phyloP scores from a whole-genome alignment of 805 yeast genomes.

The Yarrowia hollandica region DNA sequence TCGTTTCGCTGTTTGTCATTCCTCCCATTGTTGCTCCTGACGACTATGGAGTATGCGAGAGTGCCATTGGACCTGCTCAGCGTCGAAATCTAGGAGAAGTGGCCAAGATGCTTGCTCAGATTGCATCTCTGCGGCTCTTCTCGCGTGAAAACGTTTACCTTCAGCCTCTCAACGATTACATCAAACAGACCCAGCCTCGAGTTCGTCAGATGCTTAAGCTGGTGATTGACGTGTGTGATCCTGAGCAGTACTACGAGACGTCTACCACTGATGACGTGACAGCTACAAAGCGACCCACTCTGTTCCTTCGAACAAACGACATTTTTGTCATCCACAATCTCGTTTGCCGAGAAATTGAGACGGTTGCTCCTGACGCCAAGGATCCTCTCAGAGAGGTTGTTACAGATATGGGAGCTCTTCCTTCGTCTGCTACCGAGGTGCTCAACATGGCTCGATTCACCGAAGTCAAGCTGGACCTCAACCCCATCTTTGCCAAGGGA shows the following conservation, averaged over 20 bases:
- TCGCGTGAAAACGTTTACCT: constrained; percentile 60
- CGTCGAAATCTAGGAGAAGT: constrained; percentile 57
- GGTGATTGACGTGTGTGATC: constrained; percentile 54
- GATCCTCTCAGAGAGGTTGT: constrained; percentile 55
- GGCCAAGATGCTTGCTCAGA: constrained; percentile 60
- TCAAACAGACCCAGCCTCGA: constrained; percentile 52
- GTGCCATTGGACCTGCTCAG: constrained; percentile 43
- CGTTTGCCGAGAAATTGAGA: constrained; percentile 38
- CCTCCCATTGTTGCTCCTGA: constrained; percentile 46
- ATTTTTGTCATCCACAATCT: constrained; percentile 45
- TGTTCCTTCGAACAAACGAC: constrained; percentile 43
- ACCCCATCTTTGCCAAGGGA: constrained; percentile 52
- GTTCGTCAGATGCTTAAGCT: constrained; percentile 49
- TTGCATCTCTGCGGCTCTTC: constrained; percentile 69
- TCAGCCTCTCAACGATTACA: constrained; percentile 77
- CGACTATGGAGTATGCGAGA: constrained; percentile 51
- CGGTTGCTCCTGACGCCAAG: constrained; percentile 42
- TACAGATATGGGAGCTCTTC: constrained; percentile 46
- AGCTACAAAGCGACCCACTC: constrained; percentile 48
- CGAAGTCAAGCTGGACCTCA: constrained; percentile 56
- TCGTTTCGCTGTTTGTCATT: constrained; percentile 41
- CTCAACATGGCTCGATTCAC: constrained; percentile 55
- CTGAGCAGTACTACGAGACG: constrained; percentile 62
- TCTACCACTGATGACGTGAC: constrained; percentile 69
- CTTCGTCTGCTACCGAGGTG: constrained; percentile 49